A percentile compares a stretch with the other conserved stretches of the same genome.
Evolutionary conservation across 83 land plant genomes (phyloP).

Genomic region (Larix sibirica): DNA sequence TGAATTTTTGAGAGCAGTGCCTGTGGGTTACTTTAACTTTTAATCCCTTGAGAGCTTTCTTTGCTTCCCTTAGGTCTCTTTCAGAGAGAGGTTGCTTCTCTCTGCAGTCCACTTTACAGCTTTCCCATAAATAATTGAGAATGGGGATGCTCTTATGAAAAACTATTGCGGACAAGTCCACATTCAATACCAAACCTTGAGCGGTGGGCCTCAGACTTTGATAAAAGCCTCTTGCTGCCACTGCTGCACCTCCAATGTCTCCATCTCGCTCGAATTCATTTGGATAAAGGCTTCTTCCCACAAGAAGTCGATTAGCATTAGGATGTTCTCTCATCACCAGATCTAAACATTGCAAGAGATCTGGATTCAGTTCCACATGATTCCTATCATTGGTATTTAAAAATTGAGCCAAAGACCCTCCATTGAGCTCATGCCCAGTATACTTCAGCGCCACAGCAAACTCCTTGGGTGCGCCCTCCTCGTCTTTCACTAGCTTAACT

Average conservation of each 20-base stretch:
- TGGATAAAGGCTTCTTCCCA: slow-evolving; percentile 34
- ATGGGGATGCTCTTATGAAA: slow-evolving; percentile 25
- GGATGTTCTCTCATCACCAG: slow-evolving; percentile 45
- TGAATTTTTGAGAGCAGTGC: slow-evolving; percentile 35
- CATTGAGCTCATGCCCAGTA: slow-evolving; percentile 19
- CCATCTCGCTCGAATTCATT: slow-evolving; percentile 20
- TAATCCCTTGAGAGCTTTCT: slow-evolving; percentile 27
- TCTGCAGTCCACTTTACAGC: background rate
- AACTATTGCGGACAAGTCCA: slow-evolving; percentile 51
- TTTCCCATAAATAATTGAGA: slow-evolving; percentile 38
- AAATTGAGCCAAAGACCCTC: slow-evolving; percentile 26
- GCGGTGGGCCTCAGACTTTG: slow-evolving; percentile 36
- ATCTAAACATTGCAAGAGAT: slow-evolving; percentile 48
- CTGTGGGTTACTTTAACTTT: slow-evolving; percentile 61
- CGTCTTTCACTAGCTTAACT: slow-evolving; percentile 27
- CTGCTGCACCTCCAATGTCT: slow-evolving; percentile 22
- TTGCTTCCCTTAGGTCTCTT: slow-evolving; percentile 17
- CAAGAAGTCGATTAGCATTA: slow-evolving; percentile 10
- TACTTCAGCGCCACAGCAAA: slow-evolving; percentile 24
- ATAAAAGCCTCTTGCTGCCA: slow-evolving; percentile 33
- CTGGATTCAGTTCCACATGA: slow-evolving; percentile 20
- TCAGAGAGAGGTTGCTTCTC: background rate
- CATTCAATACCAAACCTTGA: slow-evolving; percentile 43
- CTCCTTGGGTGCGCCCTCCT: background rate
- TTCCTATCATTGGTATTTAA: slow-evolving; percentile 9